Percentiles rank a stretch among this genome's conserved stretches.
phyloP scores from a whole-genome alignment of 129 eudicot genomes.

The Helichrysum umbraculigerum region DNA sequence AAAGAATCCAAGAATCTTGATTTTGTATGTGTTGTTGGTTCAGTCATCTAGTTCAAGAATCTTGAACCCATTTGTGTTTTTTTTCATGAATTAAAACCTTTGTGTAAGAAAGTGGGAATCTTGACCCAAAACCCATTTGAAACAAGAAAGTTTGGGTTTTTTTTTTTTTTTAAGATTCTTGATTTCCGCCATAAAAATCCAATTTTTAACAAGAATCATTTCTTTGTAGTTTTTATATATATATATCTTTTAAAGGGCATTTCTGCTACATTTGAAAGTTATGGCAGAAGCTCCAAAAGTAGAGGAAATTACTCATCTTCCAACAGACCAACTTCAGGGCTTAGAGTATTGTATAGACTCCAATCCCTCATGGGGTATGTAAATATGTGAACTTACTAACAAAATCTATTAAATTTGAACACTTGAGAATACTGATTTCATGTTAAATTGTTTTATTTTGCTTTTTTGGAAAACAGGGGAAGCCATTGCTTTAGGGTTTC shows the following conservation, averaged over 20 bases:
- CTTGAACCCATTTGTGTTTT: not conserved
- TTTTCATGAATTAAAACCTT: not conserved
- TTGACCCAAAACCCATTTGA: conserved; percentile 11
- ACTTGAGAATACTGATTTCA: not conserved
- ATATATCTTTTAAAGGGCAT: not conserved
- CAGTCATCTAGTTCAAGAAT: not conserved
- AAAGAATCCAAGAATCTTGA: conserved; percentile 32
- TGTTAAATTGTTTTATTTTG: conserved; percentile 5
- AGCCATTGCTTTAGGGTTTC: conserved; percentile 89
- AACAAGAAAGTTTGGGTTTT: not conserved
- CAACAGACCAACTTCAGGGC: conserved; percentile 98
- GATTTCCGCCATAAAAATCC: conserved; percentile 1
- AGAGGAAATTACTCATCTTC: conserved; percentile 94
- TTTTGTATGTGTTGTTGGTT: not conserved
- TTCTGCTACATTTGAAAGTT: conserved; percentile 18
- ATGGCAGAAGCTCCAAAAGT: conserved; percentile 89
- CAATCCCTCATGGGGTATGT: conserved; percentile 97
- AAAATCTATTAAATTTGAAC: not conserved
- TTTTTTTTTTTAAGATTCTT: not conserved
- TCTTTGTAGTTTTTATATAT: conserved; percentile 2
- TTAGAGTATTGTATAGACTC: conserved; percentile 97
- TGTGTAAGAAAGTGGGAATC: not conserved
- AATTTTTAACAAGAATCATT: not conserved
- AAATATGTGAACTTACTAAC: not conserved
- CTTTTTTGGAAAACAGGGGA: conserved; percentile 63